Percentiles rank a stretch among this genome's conserved stretches.
phyloP scores from a whole-genome alignment of 768 basidiomycete genomes.

The Pulveroboletus sp. region DNA sequence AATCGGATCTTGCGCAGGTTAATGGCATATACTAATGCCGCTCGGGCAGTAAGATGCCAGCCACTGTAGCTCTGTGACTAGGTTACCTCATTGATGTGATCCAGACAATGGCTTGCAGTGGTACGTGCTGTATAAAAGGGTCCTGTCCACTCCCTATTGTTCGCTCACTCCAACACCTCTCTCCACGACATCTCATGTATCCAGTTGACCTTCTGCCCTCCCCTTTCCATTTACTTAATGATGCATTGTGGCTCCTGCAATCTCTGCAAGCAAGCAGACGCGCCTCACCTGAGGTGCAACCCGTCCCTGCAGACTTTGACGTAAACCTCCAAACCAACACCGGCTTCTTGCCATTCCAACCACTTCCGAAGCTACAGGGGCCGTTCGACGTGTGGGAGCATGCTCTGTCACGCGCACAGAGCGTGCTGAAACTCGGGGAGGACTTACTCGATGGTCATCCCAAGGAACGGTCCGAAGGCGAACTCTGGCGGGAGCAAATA shows the following conservation, averaged over 20 bases:
- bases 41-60: conserved; percentile 23
- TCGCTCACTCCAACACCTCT: conserved; percentile 2
- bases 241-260: conserved; percentile 43
- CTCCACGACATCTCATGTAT: conserved; percentile 20
- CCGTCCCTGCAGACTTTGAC: conserved; percentile 47
- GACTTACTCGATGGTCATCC: conserved; percentile 46
- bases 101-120: conserved; percentile 26
- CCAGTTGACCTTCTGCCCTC: conserved; percentile 44
- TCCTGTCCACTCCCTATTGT: background rate
- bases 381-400: conserved; percentile 68
- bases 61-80: conserved; percentile 31
- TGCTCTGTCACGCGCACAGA: conserved; percentile 51
- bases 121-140: conserved; percentile 31
- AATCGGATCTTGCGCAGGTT: conserved; percentile 21
- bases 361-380: conserved; percentile 50
- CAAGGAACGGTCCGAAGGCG: conserved; percentile 49
- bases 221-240: conserved; percentile 46
- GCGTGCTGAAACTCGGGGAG: conserved; percentile 52
- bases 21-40: conserved; percentile 28
- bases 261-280: conserved; percentile 37
- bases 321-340: conserved; percentile 45
- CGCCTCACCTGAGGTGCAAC: conserved; percentile 28
- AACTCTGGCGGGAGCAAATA: conserved; percentile 63
- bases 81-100: conserved; percentile 32
- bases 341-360: conserved; percentile 79